Evolutionary conservation across 257 asterid genomes (phyloP), one percentile per base, ranked within the genome.

Genomic region (Rhazya stricta): DNA sequence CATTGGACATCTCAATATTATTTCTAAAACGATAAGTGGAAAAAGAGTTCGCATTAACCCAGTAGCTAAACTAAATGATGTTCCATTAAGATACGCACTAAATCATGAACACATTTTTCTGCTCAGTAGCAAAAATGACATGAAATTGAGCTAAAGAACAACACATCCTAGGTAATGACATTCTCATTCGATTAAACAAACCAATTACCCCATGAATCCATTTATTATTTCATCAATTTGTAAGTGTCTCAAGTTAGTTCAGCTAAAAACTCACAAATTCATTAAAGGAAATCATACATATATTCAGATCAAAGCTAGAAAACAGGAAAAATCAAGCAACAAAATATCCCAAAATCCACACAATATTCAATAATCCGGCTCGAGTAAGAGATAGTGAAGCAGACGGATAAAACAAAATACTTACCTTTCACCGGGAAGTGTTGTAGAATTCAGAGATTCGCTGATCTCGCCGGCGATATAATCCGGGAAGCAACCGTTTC

Each of bases 1-100:
- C 96, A 69, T 79, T 84, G 63, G 98, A 81, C 98, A 94, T 94
- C 78, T 81, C 50, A 82, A 86, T 77, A 86, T 84, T 27, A 6
- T 9, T 63, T 66, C 30, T 37, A 81, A 73, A 78, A 51, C 54
- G 30, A 67, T 9, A 51, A 48, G 21, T 30, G 12, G 1, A 50
- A 16, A 56, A 9, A 69, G 11, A 43, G 18, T 45, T 70, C 27
- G 11, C 2, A 29, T 2, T 74, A 62, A 34, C 34, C 43, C 58
- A 48, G 25, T 2, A 39, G 36, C 12, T 5, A 65, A 65, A 65
- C 36, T 9, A 65, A 65, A 65, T 39, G 69, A 36, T 6, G 39
- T 63, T 63, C 69, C 19, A 63, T 16, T 15, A 63, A 34, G 43
- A 36, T 63, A 9, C 15, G 10, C 69, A 32, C 3, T 36, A 37